phyloP scores from a whole-genome alignment of 306 rosid species.

The Phaseolus lunatus region DNA sequence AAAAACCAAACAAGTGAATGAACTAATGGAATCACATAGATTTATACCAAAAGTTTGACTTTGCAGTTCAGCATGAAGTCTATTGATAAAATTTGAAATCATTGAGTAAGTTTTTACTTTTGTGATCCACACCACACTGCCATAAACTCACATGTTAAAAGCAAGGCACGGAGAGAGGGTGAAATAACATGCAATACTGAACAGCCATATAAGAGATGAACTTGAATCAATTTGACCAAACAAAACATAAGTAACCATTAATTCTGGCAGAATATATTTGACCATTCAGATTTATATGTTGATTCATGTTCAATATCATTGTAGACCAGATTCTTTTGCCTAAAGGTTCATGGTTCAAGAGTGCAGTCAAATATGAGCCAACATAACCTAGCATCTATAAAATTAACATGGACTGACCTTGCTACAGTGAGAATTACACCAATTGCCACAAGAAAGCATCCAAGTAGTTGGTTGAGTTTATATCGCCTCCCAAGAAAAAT shows the following conservation, averaged over 20 bases:
- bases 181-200: neutral
- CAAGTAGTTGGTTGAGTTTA: constrained; percentile 79
- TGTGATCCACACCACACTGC: neutral
- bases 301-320: constrained; percentile 5
- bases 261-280: neutral
- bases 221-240: constrained; percentile 19
- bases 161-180: neutral
- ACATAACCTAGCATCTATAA: constrained; percentile 19
- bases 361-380: constrained; percentile 1
- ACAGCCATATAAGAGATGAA: neutral
- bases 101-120: constrained; percentile 14
- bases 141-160: constrained; percentile 31
- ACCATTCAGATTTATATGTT: constrained; percentile 9
- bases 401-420: constrained; percentile 60
- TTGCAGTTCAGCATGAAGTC: constrained; percentile 3
- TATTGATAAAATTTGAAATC: constrained; percentile 23
- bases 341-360: constrained; percentile 5
- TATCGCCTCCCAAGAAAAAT: constrained; percentile 80
- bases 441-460: constrained; percentile 87
- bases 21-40: constrained; percentile 4
- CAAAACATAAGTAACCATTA: constrained; percentile 8
- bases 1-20: neutral
- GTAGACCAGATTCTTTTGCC: constrained; percentile 12
- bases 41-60: neutral
- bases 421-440: constrained; percentile 86